Evolutionary conservation across 176 grass and related monocot genomes (phyloP).

Genomic region (Carex littledalei): DNA sequence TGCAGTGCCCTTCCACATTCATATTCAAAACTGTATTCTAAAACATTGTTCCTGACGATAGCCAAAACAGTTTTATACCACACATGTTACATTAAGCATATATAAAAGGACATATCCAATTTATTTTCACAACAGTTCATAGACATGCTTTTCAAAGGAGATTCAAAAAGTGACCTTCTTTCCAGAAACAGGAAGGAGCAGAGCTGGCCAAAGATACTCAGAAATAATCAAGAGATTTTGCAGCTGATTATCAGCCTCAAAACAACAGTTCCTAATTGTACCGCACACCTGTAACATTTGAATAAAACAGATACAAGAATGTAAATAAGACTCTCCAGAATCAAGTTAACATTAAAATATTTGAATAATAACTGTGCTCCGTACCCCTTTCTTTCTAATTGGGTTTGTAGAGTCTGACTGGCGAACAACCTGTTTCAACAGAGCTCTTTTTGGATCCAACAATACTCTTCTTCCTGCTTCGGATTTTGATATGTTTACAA

Average conservation of each 20-base stretch:
- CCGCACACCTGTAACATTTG: slow-evolving; percentile 55
- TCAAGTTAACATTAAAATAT: neutral
- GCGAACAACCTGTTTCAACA: slow-evolving; percentile 75
- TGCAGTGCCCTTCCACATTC: too few species aligned
- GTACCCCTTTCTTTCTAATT: slow-evolving; percentile 94
- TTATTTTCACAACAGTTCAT: neutral
- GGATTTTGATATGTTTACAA: slow-evolving; percentile 92
- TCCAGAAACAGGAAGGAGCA: slow-evolving; percentile 83
- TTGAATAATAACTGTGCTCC: neutral
- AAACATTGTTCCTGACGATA: neutral
- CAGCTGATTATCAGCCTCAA: slow-evolving; percentile 91
- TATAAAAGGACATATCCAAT: neutral
- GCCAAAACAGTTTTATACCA: neutral
- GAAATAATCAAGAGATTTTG: slow-evolving; percentile 72
- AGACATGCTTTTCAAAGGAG: neutral
- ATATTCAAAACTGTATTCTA: too few species aligned
- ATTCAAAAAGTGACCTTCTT: slow-evolving; percentile 52
- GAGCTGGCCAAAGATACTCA: slow-evolving; percentile 95
- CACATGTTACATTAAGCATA: neutral
- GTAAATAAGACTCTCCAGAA: neutral
- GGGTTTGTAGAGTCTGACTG: slow-evolving; percentile 92
- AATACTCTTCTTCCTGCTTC: slow-evolving; percentile 82
- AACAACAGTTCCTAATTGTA: slow-evolving; percentile 91
- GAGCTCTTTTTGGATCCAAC: slow-evolving; percentile 73
- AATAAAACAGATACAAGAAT: neutral